Evolutionary conservation across 2,329 filamentous ascomycete species (phyloP), one percentile per base, ranked within the genome.

Genomic region (Hypoxylon sp.): DNA sequence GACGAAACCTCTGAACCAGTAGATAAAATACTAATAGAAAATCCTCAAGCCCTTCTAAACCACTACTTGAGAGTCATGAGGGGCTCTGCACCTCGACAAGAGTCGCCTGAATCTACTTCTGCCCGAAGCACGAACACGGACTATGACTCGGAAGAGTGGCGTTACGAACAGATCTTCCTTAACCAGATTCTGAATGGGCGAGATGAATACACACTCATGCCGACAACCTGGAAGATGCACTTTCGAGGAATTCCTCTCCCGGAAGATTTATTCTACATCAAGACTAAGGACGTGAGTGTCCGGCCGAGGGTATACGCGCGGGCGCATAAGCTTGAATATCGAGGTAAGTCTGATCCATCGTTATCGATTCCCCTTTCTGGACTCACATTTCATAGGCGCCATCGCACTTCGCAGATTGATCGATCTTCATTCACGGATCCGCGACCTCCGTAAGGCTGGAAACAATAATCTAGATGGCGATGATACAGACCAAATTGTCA

Each of bases 271-370:
- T 79, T 77, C 64, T 79, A 79, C 50, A 31, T 61, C 44, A 70
- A 76, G 60, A 73, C 66, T 13, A 75, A 74, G 51, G 30, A 61
- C 6, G 68, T 54, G 37, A 75, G 72, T 50, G 31, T 37, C 22
- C 74, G 77, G 25, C 77, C 77, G 8, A 73, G 74, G 58, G 78
- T 79, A 62, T 79, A 79, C 56, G 72, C 74, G 17, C 76, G 66
- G 25, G 71, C 65, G 31, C 67, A 74, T 25, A 73, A 61, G 37
- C 66, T 72, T 48, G 77, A 79, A 64, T 76, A 73, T 66, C 68
- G 67, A 74, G 77, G 77, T 79, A 72, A 0, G 76, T 73, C 25
- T n/a, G 11, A 6, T 46, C 14, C 44, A 25, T 6, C n/a, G 5
- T 11, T 35, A 6, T 5, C 2, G 7, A 31, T 6, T 54, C 11